These are phyloP conservation scores for Eimeria acervulina DNA, from an alignment of 169 alveolate species.

Conservation along the genomic window DNA sequence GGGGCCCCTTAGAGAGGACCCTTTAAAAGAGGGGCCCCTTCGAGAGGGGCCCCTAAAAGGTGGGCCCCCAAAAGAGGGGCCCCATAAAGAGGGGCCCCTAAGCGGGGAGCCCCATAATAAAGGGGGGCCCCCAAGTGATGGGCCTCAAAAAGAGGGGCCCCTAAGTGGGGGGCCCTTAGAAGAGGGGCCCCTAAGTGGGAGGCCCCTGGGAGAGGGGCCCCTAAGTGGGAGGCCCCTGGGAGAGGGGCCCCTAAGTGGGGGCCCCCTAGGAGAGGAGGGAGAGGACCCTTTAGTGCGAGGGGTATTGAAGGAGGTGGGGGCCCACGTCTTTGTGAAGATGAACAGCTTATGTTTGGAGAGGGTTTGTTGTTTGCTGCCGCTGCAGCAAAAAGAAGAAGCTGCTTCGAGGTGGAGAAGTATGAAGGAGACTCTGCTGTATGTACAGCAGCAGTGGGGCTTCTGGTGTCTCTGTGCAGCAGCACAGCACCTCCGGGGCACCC, in stretches of 20 bases:
- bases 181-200: too few relatives aligned
- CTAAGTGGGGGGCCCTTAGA: too few relatives aligned
- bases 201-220: too few relatives aligned
- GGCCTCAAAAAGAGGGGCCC: too few relatives aligned
- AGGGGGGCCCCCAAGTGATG: too few relatives aligned
- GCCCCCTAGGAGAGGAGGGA: not conserved
- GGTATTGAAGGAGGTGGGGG: not conserved
- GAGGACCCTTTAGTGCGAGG: not conserved
- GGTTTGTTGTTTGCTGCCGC: not conserved
- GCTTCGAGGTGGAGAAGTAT: not conserved
- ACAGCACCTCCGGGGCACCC: not conserved
- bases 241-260: not conserved
- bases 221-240: too few relatives aligned
- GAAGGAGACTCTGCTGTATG: not conserved
- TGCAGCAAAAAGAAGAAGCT: not conserved
- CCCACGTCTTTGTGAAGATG: not conserved
- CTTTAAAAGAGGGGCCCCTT: too few relatives aligned
- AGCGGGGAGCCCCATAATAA: too few relatives aligned
- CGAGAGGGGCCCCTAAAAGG: too few relatives aligned
- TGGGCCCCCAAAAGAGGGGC: too few relatives aligned
- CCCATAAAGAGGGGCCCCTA: too few relatives aligned
- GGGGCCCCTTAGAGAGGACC: too few relatives aligned
- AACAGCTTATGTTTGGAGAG: not conserved
- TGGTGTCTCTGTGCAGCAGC: constrained; percentile 66
- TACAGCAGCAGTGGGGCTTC: constrained; percentile 53